Evolutionary conservation across 2,329 filamentous ascomycete species (phyloP).

Genomic region (Colletotrichum orchidophilum): DNA sequence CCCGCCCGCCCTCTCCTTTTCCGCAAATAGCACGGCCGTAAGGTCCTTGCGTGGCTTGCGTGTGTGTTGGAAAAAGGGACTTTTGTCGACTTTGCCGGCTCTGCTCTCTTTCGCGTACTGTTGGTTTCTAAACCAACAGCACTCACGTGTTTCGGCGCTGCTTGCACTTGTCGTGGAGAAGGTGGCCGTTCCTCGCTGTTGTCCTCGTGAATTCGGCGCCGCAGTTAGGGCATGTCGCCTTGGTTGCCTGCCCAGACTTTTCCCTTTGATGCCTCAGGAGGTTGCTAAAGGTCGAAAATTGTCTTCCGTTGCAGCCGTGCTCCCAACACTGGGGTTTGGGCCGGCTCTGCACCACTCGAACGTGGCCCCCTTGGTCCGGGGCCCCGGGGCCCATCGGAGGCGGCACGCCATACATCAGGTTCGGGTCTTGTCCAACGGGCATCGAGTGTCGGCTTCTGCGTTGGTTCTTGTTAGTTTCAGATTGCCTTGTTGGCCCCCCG

Average conservation of each 20-base stretch:
- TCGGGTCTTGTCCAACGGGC: slow-evolving; percentile 47
- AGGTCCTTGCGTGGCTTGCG: background rate
- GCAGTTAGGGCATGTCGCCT: slow-evolving; percentile 90
- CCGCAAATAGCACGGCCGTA: background rate
- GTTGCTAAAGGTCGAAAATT: slow-evolving; percentile 97
- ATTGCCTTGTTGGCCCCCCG: background rate
- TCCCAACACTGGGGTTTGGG: slow-evolving; percentile 98
- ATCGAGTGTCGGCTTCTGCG: slow-evolving; percentile 51
- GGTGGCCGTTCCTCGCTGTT: slow-evolving; percentile 85
- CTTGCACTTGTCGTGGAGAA: slow-evolving; percentile 92
- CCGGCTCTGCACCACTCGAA: slow-evolving; percentile 77
- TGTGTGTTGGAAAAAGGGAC: background rate
- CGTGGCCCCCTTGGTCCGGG: slow-evolving; percentile 55
- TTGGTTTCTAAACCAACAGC: background rate
- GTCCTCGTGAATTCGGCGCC: slow-evolving; percentile 94
- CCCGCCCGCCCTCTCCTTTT: background rate
- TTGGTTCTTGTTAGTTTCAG: slow-evolving; percentile 11
- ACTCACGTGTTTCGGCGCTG: slow-evolving; percentile 61
- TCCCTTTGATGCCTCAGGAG: slow-evolving; percentile 91
- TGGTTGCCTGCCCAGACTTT: slow-evolving; percentile 89
- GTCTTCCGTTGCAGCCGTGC: slow-evolving; percentile 93
- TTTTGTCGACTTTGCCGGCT: slow-evolving; percentile 9
- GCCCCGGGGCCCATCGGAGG: slow-evolving; percentile 43
- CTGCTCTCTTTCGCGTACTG: background rate
- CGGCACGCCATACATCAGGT: slow-evolving; percentile 56